A percentile compares a stretch with the other conserved stretches of the same genome.
These are phyloP conservation scores for Kodamaea kaohsiungensis DNA, from an alignment of 805 yeast species.

Conservation along the genomic window DNA sequence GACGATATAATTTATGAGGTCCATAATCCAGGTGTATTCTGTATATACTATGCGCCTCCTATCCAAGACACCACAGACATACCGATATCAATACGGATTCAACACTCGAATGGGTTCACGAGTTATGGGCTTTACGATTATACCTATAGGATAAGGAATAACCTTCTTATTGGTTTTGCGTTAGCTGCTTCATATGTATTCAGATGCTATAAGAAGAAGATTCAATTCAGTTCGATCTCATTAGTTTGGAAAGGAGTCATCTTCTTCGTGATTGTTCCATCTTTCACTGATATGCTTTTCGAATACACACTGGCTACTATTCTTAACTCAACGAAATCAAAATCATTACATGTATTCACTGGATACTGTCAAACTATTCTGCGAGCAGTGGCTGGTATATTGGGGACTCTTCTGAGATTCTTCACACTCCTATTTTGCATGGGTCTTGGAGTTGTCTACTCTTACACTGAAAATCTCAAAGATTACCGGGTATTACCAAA, in stretches of 20 bases:
- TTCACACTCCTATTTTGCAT: conserved; percentile 28
- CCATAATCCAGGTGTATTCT: conserved; percentile 26
- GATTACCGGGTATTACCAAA: conserved; percentile 26
- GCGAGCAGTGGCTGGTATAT: conserved; percentile 8
- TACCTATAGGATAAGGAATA: conserved; percentile 5
- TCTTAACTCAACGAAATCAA: conserved; percentile 15
- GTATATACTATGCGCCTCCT: conserved; percentile 32
- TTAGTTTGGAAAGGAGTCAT: conserved; percentile 29
- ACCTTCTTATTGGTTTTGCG: conserved; percentile 18
- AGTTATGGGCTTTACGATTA: conserved; percentile 15
- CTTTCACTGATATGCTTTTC: not conserved
- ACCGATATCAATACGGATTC: conserved; percentile 19
- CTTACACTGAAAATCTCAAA: conserved; percentile 21
- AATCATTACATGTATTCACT: not conserved
- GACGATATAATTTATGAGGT: not conserved
- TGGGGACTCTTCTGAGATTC: conserved; percentile 9
- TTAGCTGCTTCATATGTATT: conserved; percentile 25
- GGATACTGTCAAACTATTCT: not conserved
- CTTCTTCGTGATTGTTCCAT: conserved; percentile 26
- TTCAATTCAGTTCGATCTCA: conserved; percentile 28
- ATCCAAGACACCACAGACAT: conserved; percentile 11
- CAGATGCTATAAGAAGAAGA: conserved; percentile 22
- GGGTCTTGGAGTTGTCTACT: conserved; percentile 38
- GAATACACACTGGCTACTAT: not conserved
- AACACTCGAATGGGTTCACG: conserved; percentile 25